Evolutionary conservation across 176 grass and related monocot species (phyloP).

Genomic region (Calamus simplicifolius): DNA sequence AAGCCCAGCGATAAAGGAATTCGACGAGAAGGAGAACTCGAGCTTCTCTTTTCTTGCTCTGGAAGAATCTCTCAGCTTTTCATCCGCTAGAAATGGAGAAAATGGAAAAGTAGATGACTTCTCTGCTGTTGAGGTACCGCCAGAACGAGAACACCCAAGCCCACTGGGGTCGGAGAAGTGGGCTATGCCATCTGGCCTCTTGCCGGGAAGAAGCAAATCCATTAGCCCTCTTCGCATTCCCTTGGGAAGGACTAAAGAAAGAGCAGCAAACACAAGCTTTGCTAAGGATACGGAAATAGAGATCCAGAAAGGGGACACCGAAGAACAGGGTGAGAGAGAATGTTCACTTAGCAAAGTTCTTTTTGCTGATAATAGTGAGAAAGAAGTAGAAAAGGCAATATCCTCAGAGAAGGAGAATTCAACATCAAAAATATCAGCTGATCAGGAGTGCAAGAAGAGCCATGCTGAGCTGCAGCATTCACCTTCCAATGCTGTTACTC

Average conservation of each 20-base stretch:
- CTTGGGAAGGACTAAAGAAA: conserved; percentile 48
- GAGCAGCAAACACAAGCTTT: conserved; percentile 19
- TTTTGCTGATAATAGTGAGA: background rate
- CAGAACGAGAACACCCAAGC: conserved; percentile 8
- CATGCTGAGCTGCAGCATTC: too few relatives aligned
- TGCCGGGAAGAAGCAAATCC: conserved; percentile 53
- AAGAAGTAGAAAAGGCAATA: background rate
- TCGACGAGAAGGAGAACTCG: conserved; percentile 11
- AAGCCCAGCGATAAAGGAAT: conserved; percentile 6
- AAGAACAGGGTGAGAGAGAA: conserved; percentile 14
- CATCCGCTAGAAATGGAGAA: conserved; percentile 10
- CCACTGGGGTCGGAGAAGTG: conserved; percentile 18
- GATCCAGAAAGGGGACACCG: background rate
- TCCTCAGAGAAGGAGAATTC: background rate
- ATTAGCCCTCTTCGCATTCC: conserved; percentile 65
- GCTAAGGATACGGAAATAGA: conserved; percentile 6
- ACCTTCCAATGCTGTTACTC: too few relatives aligned
- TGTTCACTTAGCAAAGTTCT: background rate
- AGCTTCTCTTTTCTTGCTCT: conserved; percentile 9
- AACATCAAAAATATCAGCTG: too few relatives aligned
- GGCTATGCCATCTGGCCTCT: conserved; percentile 20
- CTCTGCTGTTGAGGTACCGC: background rate
- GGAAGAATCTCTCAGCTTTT: conserved; percentile 32
- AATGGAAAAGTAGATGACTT: background rate
- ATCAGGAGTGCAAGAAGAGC: too few relatives aligned